These are phyloP conservation scores for Vaucheria bursata DNA, from an alignment of 352 stramenopile species.

Conservation along the genomic window DNA sequence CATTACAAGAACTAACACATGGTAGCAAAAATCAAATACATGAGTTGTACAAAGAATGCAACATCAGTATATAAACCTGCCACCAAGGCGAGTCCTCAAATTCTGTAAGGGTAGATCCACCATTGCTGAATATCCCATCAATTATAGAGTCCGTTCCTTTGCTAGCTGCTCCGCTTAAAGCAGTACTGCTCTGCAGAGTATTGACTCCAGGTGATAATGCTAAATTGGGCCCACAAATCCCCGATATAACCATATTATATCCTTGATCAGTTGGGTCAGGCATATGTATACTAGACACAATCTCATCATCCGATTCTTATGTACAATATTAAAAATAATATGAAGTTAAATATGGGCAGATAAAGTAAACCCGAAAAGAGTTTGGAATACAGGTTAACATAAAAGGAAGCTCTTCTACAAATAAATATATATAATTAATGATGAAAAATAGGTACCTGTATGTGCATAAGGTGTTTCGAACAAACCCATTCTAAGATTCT, in stretches of 20 bases:
- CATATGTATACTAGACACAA: too few relatives aligned
- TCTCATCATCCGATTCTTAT: too few relatives aligned
- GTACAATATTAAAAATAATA: too few relatives aligned
- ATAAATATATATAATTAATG: too few relatives aligned
- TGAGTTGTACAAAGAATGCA: background rate
- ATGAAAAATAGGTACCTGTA: background rate
- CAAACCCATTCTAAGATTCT: background rate
- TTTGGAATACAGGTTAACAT: too few relatives aligned
- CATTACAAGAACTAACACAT: background rate
- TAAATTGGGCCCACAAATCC: background rate
- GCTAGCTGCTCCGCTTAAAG: background rate
- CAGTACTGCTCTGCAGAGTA: conserved; percentile 2
- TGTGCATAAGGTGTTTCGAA: background rate
- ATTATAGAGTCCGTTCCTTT: background rate
- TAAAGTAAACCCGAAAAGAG: too few relatives aligned
- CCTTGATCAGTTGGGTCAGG: too few relatives aligned
- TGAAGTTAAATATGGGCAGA: too few relatives aligned
- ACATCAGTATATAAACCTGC: background rate
- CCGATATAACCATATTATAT: too few relatives aligned
- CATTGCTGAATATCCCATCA: background rate
- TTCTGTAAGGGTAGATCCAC: background rate
- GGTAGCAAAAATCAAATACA: background rate
- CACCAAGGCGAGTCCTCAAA: background rate
- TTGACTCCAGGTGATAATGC: background rate
- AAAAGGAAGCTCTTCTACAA: too few relatives aligned